These are phyloP conservation scores for Macrolepiota albuminosa DNA, from an alignment of 768 basidiomycete species.

Conservation along the genomic window DNA sequence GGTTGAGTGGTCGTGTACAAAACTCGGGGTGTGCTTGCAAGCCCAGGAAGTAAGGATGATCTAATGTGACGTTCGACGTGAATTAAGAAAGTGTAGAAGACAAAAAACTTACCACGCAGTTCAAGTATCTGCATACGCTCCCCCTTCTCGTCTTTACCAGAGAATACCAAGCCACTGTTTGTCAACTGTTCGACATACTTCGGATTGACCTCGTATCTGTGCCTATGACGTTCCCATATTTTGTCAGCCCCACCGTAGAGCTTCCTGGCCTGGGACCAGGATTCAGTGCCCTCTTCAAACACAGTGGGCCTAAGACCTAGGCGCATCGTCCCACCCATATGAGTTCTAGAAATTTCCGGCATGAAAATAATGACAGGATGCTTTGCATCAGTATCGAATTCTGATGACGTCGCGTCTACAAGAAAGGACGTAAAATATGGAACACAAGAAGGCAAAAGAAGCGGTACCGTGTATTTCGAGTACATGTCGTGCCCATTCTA, in stretches of 20 bases:
- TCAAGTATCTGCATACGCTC: constrained; percentile 98
- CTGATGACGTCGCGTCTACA: constrained; percentile 79
- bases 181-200: constrained; percentile 70
- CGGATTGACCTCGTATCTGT: constrained; percentile 95
- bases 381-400: constrained; percentile 61
- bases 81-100: neutral
- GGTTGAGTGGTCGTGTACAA: constrained; percentile 96
- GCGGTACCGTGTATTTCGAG: constrained; percentile 57
- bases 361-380: constrained; percentile 90
- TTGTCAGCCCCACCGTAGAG: constrained; percentile 79
- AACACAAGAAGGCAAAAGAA: neutral
- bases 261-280: constrained; percentile 67
- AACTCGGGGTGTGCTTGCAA: constrained; percentile 98
- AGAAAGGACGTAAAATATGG: constrained; percentile 7
- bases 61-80: constrained; percentile 29
- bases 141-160: constrained; percentile 91
- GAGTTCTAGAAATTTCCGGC: constrained; percentile 97
- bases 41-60: constrained; percentile 91
- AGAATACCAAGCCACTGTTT: constrained; percentile 57
- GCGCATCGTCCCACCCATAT: constrained; percentile 99
- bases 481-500: constrained; percentile 91
- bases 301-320: constrained; percentile 96
- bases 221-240: constrained; percentile 96
- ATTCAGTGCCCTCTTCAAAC: constrained; percentile 66
- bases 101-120: constrained; percentile 55